Percentiles rank a stretch among this genome's conserved stretches.
Evolutionary conservation across 257 asterid species (phyloP).

Genomic region (Capsicum baccatum): DNA sequence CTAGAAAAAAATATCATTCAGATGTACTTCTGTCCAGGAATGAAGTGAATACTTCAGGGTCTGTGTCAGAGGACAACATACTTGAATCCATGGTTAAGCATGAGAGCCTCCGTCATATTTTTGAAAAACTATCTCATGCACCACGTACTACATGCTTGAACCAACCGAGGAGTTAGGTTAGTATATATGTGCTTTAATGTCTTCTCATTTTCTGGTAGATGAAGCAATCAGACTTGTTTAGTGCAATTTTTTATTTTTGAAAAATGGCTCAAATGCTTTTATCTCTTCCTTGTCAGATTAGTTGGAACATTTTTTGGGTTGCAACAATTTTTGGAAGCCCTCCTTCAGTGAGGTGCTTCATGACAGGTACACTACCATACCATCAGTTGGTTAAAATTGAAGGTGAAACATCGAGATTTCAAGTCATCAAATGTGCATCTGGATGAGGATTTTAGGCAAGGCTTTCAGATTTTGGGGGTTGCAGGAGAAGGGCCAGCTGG

Average conservation of each 20-base stretch:
- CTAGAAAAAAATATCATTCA: constrained; percentile 53
- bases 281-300: neutral
- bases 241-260: neutral
- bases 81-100: constrained; percentile 59
- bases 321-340: too few relatives aligned
- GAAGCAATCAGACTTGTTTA: neutral
- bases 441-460: too few relatives aligned
- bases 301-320: too few relatives aligned
- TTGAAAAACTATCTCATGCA: constrained; percentile 44
- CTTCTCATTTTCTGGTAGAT: neutral
- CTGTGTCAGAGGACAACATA: constrained; percentile 48
- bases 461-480: too few relatives aligned
- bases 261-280: neutral
- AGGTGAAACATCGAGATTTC: too few relatives aligned
- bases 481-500: too few relatives aligned
- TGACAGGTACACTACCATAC: too few relatives aligned
- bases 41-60: constrained; percentile 24
- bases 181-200: neutral
- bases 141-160: constrained; percentile 34
- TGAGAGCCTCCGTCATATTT: constrained; percentile 31
- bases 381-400: too few relatives aligned
- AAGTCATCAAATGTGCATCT: too few relatives aligned
- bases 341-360: too few relatives aligned
- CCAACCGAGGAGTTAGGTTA: neutral
- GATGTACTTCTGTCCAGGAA: constrained; percentile 53